Percentiles rank a stretch among this genome's conserved stretches.
phyloP scores from a whole-genome alignment of 352 stramenopile genomes.

The Phytophthora foliorum region DNA sequence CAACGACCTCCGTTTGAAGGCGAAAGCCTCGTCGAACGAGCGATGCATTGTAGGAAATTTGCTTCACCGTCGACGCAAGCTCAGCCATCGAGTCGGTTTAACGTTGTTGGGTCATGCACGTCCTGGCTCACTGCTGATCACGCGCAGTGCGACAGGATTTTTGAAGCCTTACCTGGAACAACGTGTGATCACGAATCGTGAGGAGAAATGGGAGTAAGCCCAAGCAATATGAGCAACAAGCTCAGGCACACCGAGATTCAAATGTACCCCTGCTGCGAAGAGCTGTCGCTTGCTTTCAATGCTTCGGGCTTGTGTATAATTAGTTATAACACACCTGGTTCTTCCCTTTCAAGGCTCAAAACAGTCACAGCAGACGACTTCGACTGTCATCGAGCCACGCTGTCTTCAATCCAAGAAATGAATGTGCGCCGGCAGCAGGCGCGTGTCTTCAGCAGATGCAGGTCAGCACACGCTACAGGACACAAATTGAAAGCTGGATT shows the following conservation, averaged over 20 bases:
- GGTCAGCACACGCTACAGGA: too few relatives aligned
- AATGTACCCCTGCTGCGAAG: too few relatives aligned
- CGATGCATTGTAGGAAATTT: background rate
- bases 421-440: too few relatives aligned
- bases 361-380: too few relatives aligned
- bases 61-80: background rate
- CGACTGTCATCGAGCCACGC: too few relatives aligned
- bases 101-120: background rate
- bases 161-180: conserved; percentile 14
- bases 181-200: conserved; percentile 2
- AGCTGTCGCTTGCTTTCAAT: too few relatives aligned
- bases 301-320: too few relatives aligned
- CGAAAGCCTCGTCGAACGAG: background rate
- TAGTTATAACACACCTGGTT: too few relatives aligned
- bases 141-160: conserved; percentile 5
- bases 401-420: too few relatives aligned
- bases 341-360: too few relatives aligned
- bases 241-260: conserved; percentile 16
- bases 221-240: conserved; percentile 15
- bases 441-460: too few relatives aligned
- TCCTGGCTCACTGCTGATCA: background rate
- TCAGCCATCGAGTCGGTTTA: background rate
- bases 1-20: background rate
- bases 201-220: background rate
- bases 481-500: background rate